A percentile compares a stretch with the other conserved stretches of the same genome.
Conservation (phyloP, 2,329 filamentous ascomycete species). For the Stemphylium lycopersici region DNA sequence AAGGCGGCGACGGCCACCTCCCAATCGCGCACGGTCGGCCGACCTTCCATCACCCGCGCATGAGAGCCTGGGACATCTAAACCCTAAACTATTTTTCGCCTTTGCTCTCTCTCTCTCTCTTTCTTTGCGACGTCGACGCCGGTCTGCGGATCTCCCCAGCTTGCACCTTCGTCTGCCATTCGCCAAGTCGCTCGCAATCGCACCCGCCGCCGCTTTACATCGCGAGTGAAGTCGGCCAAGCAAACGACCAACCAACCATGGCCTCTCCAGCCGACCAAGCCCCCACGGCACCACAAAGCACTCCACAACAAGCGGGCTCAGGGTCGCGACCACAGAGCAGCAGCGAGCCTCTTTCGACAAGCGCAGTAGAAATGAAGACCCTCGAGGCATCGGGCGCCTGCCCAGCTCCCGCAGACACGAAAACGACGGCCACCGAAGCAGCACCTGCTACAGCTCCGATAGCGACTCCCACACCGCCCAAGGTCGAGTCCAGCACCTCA, state of each 20-base stretch:
- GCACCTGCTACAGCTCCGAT: constrained; percentile 21
- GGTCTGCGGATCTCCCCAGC: neutral
- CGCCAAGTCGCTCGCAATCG: constrained; percentile 26
- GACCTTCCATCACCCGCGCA: constrained; percentile 13
- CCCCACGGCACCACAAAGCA: constrained; percentile 31
- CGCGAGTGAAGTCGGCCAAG: constrained; percentile 25
- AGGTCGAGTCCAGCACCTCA: constrained; percentile 17
- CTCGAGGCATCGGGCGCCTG: constrained; percentile 30
- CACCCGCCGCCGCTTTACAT: constrained; percentile 22
- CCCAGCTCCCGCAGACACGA: constrained; percentile 21
- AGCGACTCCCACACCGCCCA: constrained; percentile 15
- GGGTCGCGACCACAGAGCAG: constrained; percentile 32
- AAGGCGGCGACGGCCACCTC: constrained; percentile 26
- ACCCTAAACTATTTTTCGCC: constrained; percentile 11
- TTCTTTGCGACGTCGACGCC: constrained; percentile 9
- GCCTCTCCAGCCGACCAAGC: constrained; percentile 38
- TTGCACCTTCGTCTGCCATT: constrained; percentile 10
- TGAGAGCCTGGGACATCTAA: constrained; percentile 7
- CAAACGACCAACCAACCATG: constrained; percentile 38
- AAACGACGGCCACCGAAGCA: constrained; percentile 23
- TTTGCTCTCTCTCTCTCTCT: constrained; percentile 4
- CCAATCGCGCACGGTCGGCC: constrained; percentile 29
- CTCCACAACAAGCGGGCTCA: constrained; percentile 27
- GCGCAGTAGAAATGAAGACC: constrained; percentile 46
- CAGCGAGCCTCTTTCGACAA: constrained; percentile 31